phyloP scores from a whole-genome alignment of 2,329 filamentous ascomycete genomes.

The Fusarium denticulatum region DNA sequence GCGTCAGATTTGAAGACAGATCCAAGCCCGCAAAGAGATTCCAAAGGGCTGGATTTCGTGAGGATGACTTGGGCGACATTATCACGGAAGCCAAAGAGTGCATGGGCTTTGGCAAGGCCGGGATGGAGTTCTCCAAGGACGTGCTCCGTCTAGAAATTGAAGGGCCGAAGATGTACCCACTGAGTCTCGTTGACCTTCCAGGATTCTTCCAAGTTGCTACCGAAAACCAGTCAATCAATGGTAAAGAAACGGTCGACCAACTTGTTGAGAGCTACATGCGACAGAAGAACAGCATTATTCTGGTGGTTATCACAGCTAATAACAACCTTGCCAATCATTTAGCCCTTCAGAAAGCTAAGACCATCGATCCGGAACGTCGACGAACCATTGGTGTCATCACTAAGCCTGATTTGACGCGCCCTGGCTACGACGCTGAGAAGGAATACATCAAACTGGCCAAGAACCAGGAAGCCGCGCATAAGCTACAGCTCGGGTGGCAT shows the following conservation, averaged over 20 bases:
- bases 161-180: conserved; percentile 54
- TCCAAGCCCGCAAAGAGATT: conserved; percentile 36
- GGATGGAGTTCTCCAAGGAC: conserved; percentile 55
- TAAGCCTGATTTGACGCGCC: conserved; percentile 56
- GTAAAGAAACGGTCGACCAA: conserved; percentile 47
- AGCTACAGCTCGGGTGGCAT: conserved; percentile 61
- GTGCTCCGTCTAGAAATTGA: conserved; percentile 58
- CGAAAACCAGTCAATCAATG: conserved; percentile 46
- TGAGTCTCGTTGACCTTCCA: conserved; percentile 66
- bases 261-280: conserved; percentile 64
- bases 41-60: conserved; percentile 49
- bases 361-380: conserved; percentile 53
- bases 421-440: conserved; percentile 46
- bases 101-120: conserved; percentile 56
- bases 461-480: conserved; percentile 46
- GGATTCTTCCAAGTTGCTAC: conserved; percentile 53
- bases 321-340: conserved; percentile 62
- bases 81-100: conserved; percentile 60
- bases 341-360: conserved; percentile 56
- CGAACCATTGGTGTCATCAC: conserved; percentile 68
- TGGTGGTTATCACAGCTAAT: conserved; percentile 63
- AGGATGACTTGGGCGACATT: conserved; percentile 56
- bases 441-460: conserved; percentile 53
- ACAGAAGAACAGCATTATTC: conserved; percentile 66
- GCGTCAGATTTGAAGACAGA: conserved; percentile 51